Evolutionary conservation across 177 flowering plant genomes (phyloP).

Genomic region (Tripterygium wilfordii): DNA sequence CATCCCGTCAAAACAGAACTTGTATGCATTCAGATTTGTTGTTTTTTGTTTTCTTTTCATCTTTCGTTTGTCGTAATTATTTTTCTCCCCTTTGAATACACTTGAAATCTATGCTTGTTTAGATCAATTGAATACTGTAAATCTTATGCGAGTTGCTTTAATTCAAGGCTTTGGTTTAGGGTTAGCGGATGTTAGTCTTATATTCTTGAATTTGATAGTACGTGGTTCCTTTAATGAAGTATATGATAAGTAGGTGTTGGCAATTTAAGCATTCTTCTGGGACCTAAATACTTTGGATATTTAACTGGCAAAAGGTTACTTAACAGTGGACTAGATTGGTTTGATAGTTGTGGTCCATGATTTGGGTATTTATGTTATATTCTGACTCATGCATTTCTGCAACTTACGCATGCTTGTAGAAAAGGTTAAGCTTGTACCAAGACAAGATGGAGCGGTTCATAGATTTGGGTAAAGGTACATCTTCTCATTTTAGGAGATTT

Average conservation of each 20-base stretch:
- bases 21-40: constrained; percentile 32
- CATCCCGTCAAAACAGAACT: constrained; percentile 79
- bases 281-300: no score
- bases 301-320: no score
- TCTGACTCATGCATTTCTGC: neutral
- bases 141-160: no score
- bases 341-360: no score
- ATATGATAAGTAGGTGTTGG: neutral
- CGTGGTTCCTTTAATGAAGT: neutral
- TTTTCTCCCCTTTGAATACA: no score
- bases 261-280: no score
- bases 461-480: constrained; percentile 67
- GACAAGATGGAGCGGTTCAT: constrained; percentile 61
- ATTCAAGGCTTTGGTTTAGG: neutral
- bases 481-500: neutral
- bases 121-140: no score
- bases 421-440: constrained; percentile 74
- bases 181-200: neutral
- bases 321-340: neutral
- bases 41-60: constrained; percentile 3
- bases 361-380: no score
- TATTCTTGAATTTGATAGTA: neutral
- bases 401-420: constrained; percentile 36
- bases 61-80: neutral
- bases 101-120: no score